A percentile compares a stretch with the other conserved stretches of the same genome.
These are phyloP conservation scores for Amanita subjunquillea DNA, from an alignment of 768 basidiomycete species.

Conservation along the genomic window DNA sequence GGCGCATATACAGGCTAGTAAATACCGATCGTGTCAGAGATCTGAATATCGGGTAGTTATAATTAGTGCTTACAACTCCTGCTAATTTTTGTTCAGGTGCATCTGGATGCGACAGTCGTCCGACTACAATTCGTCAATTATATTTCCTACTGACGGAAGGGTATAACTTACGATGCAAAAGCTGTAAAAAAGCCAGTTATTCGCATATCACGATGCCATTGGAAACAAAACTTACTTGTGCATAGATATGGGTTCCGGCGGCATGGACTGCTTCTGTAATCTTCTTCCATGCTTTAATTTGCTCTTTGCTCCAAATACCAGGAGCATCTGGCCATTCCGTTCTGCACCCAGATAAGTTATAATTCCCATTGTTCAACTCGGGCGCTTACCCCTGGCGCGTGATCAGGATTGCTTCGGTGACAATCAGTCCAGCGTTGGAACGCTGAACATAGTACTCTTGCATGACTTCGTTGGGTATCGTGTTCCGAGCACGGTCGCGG, in stretches of 20 bases:
- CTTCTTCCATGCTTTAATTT: constrained; percentile 33
- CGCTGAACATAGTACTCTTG: constrained; percentile 32
- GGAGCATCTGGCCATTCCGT: constrained; percentile 34
- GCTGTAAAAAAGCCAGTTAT: constrained; percentile 7
- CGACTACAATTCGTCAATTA: constrained; percentile 14
- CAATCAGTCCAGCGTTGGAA: constrained; percentile 28
- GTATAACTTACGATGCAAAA: constrained; percentile 26
- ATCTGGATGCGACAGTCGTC: constrained; percentile 26
- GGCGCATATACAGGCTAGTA: constrained; percentile 33
- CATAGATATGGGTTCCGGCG: constrained; percentile 32
- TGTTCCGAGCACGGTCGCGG: constrained; percentile 25
- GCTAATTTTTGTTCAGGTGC: constrained; percentile 26
- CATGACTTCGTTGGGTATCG: constrained; percentile 26
- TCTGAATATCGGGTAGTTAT: background rate
- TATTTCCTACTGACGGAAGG: background rate
- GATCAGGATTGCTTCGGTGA: constrained; percentile 29
- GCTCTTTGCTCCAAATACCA: constrained; percentile 36
- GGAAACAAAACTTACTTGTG: constrained; percentile 22
- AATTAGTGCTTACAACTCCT: constrained; percentile 17
- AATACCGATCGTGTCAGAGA: constrained; percentile 6
- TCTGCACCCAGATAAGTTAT: constrained; percentile 13
- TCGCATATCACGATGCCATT: too few species aligned
- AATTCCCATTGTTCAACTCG: background rate
- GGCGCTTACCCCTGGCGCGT: constrained; percentile 29
- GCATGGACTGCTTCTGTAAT: constrained; percentile 37